Evolutionary conservation across 1,139 yeast genomes (phyloP).

Genomic region (Pichia sp.): DNA sequence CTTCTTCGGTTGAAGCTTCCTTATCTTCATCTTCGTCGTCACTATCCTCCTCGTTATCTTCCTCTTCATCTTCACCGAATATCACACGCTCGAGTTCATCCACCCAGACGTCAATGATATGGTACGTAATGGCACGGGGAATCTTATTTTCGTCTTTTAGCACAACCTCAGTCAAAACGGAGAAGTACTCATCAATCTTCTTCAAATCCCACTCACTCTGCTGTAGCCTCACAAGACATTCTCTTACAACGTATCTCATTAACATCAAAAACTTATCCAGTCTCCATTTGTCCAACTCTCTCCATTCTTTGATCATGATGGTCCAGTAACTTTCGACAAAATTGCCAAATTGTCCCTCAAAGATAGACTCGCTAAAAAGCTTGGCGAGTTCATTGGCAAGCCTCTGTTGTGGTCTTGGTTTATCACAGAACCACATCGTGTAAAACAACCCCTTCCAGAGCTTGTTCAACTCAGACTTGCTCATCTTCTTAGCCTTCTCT

Average conservation of each 20-base stretch:
- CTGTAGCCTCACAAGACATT: conserved; percentile 51
- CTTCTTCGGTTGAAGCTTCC: conserved; percentile 28
- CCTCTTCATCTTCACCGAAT: conserved; percentile 41
- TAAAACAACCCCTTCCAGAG: conserved; percentile 92
- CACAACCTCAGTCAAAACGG: conserved; percentile 31
- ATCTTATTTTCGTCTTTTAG: conserved; percentile 53
- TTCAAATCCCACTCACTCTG: conserved; percentile 49
- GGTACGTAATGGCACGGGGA: conserved; percentile 77
- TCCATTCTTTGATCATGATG: conserved; percentile 79
- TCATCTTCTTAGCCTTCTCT: conserved; percentile 17
- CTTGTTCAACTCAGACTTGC: conserved; percentile 56
- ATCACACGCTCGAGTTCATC: conserved; percentile 76
- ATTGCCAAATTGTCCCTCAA: conserved; percentile 34
- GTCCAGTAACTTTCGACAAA: conserved; percentile 80
- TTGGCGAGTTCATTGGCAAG: conserved; percentile 69
- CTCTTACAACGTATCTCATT: conserved; percentile 68
- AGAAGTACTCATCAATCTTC: conserved; percentile 40
- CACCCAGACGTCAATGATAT: conserved; percentile 72
- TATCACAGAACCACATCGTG: conserved; percentile 95
- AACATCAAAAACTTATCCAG: conserved; percentile 79
- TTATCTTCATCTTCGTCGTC: conserved; percentile 36
- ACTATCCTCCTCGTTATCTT: conserved; percentile 29
- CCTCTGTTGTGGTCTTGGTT: conserved; percentile 85
- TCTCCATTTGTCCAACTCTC: conserved; percentile 74
- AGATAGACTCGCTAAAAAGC: conserved; percentile 43